Base-by-base conservation (phyloP, 1,139 yeast genomes). In the Suhomyces bolitotheri region DNA sequence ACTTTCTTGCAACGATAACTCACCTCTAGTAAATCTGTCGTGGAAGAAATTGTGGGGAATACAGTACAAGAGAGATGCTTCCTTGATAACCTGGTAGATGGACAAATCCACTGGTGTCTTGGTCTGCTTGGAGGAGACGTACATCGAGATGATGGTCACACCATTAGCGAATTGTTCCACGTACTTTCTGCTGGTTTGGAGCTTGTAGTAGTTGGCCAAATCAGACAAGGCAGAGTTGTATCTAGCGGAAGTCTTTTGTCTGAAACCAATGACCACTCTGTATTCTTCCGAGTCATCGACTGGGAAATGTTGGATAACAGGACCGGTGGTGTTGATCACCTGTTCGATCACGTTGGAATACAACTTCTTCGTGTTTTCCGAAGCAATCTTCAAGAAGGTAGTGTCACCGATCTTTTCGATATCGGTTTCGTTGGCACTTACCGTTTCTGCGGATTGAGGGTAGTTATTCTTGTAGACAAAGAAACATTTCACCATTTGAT, bases 101-200 rank as follows among this genome's bases (percentile, higher is more conserved):
- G 95, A 82, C 52, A 85, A 75, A 53, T 85, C 90, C 54, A 71
- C 77, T 50, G 73, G 72, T 45, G 58, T 51, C 43, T 58, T 62
- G 29, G 55, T 55, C 45, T 57, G 62, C 38, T 71, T 66, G 33
- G 88, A 83, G 31, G 78, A 77, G 53, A 92, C 76, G 64, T 92
- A 92, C 72, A 89, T 77, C 29, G 97, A 89, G 51, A 89, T 80
- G 39, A 90, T 76, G 22, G 96, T 83, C 40, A 83, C 77, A 36
- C 96, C 96, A 58, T 90, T 88, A 45, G 92, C 74, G 60, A 92
- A 92, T 58, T 90, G 95, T 62, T 92, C 98, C 41, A 92, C 92
- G 58, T 89, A 92, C 64, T 89, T 89, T 61, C 97, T 79, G 27
- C 95, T 82, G 38, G 92, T 82, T 37, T 80, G 78, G 53, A 92